A percentile compares a stretch with the other conserved stretches of the same genome.
Evolutionary conservation across 345 rosid species (phyloP).

Genomic region (Euphorbia pulcherrima): DNA sequence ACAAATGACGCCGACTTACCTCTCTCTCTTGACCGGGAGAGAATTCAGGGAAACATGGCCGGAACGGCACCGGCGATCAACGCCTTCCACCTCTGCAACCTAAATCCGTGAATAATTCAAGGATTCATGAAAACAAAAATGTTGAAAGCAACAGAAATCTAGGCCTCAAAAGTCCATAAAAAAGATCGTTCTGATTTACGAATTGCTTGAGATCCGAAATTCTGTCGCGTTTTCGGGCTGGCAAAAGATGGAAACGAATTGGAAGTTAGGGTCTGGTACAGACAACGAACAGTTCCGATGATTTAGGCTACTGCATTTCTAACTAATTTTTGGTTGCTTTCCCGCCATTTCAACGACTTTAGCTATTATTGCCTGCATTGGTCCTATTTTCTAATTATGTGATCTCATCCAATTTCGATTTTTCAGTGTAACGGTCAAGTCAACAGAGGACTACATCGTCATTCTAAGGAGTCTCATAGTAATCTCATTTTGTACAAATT

Average conservation of each 20-base stretch:
- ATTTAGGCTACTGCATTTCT: too few species aligned
- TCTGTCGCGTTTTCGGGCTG: not conserved
- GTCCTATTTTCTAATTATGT: not conserved
- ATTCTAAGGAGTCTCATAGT: too few species aligned
- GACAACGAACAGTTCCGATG: too few species aligned
- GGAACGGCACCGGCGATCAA: slow-evolving; percentile 24
- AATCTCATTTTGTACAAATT: too few species aligned
- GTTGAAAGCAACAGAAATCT: slow-evolving; percentile 5
- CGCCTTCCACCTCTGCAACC: not conserved
- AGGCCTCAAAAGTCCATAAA: slow-evolving; percentile 11
- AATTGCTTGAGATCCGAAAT: slow-evolving; percentile 15
- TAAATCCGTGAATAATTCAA: not conserved
- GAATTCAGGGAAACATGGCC: not conserved
- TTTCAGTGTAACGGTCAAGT: not conserved
- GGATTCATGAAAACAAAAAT: not conserved
- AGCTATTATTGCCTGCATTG: not conserved
- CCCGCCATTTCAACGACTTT: not conserved
- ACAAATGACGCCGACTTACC: not conserved
- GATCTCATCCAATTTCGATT: not conserved
- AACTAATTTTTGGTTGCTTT: not conserved
- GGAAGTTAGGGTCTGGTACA: not conserved
- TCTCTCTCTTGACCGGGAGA: not conserved
- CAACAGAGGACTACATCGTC: too few species aligned
- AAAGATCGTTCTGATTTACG: slow-evolving; percentile 3
- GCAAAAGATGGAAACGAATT: not conserved